phyloP scores from a whole-genome alignment of 2,329 filamentous ascomycete genomes.

The Ophiostoma tasmaniense region DNA sequence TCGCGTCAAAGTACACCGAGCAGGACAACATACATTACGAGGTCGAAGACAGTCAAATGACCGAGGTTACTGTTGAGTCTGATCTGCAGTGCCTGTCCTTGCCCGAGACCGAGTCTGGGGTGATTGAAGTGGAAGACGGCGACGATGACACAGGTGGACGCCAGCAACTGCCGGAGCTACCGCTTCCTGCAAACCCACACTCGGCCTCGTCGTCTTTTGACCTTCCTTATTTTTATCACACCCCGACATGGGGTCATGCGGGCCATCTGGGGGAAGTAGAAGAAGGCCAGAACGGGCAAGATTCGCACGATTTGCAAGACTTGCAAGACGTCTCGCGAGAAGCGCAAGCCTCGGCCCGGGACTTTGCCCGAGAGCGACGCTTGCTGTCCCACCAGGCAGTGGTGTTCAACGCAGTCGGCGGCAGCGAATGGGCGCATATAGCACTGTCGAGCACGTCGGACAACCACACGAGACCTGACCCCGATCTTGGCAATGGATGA shows the following conservation, averaged over 20 bases:
- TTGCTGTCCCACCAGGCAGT: conserved; percentile 26
- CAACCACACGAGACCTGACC: conserved; percentile 31
- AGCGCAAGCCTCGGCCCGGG: conserved; percentile 24
- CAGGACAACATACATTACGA: not conserved
- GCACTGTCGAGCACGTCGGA: conserved; percentile 33
- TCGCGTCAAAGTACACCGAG: not conserved
- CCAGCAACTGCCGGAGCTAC: not conserved
- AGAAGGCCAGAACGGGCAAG: not conserved
- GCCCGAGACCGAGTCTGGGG: not conserved
- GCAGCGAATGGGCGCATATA: conserved; percentile 23
- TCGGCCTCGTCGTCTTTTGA: not conserved
- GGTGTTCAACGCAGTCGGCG: conserved; percentile 23
- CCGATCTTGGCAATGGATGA: conserved; percentile 27
- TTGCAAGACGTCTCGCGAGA: conserved; percentile 19
- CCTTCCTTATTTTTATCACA: conserved; percentile 4
- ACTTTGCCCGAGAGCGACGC: conserved; percentile 5
- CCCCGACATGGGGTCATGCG: not conserved
- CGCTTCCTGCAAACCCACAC: not conserved
- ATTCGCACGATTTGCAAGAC: conserved; percentile 25
- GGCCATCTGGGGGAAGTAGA: not conserved
- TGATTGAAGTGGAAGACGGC: not conserved
- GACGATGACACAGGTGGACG: not conserved
- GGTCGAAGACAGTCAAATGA: not conserved
- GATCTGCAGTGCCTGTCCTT: not conserved
- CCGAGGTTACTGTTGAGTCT: not conserved